These are phyloP conservation scores for Clausena lansium DNA, from an alignment of 345 rosid species.

Conservation along the genomic window DNA sequence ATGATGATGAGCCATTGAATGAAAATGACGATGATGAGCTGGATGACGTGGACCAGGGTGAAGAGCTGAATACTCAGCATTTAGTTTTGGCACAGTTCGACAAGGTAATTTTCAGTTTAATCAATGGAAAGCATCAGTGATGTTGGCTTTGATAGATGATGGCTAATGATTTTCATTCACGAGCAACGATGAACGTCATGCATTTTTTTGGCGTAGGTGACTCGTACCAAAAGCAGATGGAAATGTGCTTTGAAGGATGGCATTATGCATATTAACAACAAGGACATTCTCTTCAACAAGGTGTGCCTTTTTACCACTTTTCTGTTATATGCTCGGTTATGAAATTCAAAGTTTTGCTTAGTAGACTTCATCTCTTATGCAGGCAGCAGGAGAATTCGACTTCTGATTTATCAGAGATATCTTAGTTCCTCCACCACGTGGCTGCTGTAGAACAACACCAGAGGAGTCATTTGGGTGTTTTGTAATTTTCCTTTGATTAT, in stretches of 20 bases:
- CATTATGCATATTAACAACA: slow-evolving; percentile 92
- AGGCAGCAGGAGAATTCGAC: slow-evolving; percentile 95
- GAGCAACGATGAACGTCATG: neutral
- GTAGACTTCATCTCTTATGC: slow-evolving; percentile 21
- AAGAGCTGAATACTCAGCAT: slow-evolving; percentile 93
- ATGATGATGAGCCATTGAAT: slow-evolving; percentile 83
- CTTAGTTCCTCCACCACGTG: slow-evolving; percentile 10
- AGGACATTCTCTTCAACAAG: slow-evolving; percentile 94
- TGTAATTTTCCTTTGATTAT: slow-evolving; percentile 23
- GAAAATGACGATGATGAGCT: slow-evolving; percentile 95
- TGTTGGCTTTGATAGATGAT: neutral
- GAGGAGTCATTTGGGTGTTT: slow-evolving; percentile 23
- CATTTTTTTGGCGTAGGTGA: slow-evolving; percentile 52
- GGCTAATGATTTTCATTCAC: neutral
- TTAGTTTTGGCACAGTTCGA: slow-evolving; percentile 96
- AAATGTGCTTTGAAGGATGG: slow-evolving; percentile 95
- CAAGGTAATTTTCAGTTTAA: slow-evolving; percentile 50
- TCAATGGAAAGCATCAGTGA: neutral
- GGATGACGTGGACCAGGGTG: slow-evolving; percentile 86
- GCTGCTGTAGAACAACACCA: slow-evolving; percentile 11
- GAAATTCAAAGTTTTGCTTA: neutral
- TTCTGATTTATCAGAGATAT: slow-evolving; percentile 51
- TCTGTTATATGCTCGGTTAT: neutral
- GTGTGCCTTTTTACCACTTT: slow-evolving; percentile 31
- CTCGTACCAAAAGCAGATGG: slow-evolving; percentile 96